These are phyloP conservation scores for Trametes villosa DNA, from an alignment of 768 basidiomycete species.

Conservation along the genomic window DNA sequence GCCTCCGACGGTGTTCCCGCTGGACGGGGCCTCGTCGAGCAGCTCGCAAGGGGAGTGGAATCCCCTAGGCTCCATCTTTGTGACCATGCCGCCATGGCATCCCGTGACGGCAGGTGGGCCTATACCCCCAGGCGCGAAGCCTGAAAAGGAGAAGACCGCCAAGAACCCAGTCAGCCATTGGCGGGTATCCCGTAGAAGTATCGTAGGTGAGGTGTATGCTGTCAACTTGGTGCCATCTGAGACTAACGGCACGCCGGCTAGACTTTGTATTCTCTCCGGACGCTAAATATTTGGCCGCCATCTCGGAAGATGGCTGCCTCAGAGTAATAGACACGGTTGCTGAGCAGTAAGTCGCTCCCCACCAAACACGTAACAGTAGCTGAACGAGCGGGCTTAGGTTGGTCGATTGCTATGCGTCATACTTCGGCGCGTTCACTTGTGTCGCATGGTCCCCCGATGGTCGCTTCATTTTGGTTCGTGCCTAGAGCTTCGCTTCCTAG, in stretches of 20 bases:
- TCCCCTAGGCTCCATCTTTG: constrained; percentile 72
- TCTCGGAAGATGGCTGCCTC: constrained; percentile 91
- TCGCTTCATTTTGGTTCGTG: constrained; percentile 79
- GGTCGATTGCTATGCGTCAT: constrained; percentile 92
- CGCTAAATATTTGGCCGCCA: constrained; percentile 85
- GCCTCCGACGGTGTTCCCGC: constrained; percentile 15
- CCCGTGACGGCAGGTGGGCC: constrained; percentile 56
- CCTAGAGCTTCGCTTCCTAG: neutral
- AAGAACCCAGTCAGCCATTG: constrained; percentile 94
- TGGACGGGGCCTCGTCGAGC: constrained; percentile 27
- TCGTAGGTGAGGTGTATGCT: constrained; percentile 67
- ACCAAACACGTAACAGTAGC: neutral
- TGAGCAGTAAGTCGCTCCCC: constrained; percentile 65
- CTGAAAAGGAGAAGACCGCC: constrained; percentile 66
- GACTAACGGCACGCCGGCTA: constrained; percentile 33
- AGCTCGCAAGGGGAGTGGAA: constrained; percentile 66
- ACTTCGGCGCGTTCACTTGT: constrained; percentile 90
- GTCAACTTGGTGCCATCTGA: too few species aligned
- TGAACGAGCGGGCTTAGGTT: constrained; percentile 52
- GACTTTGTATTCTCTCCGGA: constrained; percentile 96
- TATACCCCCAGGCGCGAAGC: constrained; percentile 31
- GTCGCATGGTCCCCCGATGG: constrained; percentile 97
- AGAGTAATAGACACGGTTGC: constrained; percentile 87
- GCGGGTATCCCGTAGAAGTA: constrained; percentile 71
- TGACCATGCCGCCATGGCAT: constrained; percentile 88